Conservation (phyloP, 768 basidiomycete species). For the Ramaria sp. region DNA sequence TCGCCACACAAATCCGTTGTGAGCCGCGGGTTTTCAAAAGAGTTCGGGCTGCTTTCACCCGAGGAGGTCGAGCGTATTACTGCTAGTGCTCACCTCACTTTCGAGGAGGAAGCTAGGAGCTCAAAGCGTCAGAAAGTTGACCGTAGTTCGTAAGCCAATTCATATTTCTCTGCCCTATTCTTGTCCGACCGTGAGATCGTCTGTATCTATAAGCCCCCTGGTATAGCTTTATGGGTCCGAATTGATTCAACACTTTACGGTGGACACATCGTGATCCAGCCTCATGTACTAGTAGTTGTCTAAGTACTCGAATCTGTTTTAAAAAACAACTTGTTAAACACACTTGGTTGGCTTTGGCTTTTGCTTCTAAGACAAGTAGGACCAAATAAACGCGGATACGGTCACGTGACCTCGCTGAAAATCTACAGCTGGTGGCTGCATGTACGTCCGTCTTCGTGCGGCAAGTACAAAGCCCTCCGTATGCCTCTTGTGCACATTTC, state of each 20-base stretch:
- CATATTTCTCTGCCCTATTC: background rate
- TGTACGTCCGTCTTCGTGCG: slow-evolving; percentile 1
- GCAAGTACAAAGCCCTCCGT: background rate
- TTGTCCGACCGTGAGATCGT: background rate
- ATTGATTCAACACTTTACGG: background rate
- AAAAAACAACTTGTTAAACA: no score
- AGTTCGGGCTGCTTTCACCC: slow-evolving; percentile 5
- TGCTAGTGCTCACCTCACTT: background rate
- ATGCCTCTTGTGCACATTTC: background rate
- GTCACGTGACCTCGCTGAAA: background rate
- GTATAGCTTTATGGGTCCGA: background rate
- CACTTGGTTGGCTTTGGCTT: no score
- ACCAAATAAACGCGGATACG: background rate
- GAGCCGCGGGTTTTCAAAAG: slow-evolving; percentile 5
- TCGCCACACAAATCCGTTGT: background rate
- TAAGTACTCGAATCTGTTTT: background rate
- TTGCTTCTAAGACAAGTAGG: no score
- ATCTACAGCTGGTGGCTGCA: background rate
- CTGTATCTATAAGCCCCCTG: background rate
- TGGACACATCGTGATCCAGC: background rate
- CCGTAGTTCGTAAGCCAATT: background rate
- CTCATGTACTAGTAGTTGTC: background rate
- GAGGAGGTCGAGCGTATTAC: slow-evolving; percentile 7
- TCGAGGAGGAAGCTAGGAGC: slow-evolving; percentile 1
- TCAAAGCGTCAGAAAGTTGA: slow-evolving; percentile 1